Evolutionary conservation across 2,329 filamentous ascomycete species (phyloP).

Genomic region (Chrysoporthe puriensis): DNA sequence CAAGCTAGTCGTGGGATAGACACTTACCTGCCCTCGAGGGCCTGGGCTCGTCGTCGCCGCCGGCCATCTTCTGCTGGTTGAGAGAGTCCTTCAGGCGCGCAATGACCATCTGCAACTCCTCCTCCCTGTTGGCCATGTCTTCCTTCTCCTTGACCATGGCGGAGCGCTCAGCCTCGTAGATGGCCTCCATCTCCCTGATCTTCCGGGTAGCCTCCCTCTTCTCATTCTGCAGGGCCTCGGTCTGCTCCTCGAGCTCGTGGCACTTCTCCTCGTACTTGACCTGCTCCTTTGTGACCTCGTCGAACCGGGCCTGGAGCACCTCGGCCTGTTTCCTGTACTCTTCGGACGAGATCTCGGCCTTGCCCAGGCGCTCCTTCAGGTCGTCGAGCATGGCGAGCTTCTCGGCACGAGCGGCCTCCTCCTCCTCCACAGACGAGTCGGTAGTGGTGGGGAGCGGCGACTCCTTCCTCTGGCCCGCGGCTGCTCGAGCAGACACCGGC

Average conservation of each 20-base stretch:
- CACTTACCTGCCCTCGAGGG: slow-evolving; percentile 62
- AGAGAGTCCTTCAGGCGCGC: slow-evolving; percentile 89
- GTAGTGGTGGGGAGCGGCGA: slow-evolving; percentile 47
- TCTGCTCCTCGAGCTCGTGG: slow-evolving; percentile 83
- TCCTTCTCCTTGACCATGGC: slow-evolving; percentile 91
- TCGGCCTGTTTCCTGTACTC: slow-evolving; percentile 83
- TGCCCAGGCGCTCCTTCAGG: slow-evolving; percentile 78
- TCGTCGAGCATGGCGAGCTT: slow-evolving; percentile 80
- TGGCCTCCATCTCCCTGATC: slow-evolving; percentile 87
- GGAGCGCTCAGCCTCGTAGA: slow-evolving; percentile 88
- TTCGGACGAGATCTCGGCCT: slow-evolving; percentile 77
- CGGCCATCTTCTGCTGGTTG: slow-evolving; percentile 73
- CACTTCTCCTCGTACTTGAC: slow-evolving; percentile 83
- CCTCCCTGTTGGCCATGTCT: slow-evolving; percentile 79
- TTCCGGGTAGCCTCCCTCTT: slow-evolving; percentile 82
- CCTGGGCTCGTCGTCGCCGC: slow-evolving; percentile 60
- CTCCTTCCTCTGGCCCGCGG: slow-evolving; percentile 64
- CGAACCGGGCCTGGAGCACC: slow-evolving; percentile 81
- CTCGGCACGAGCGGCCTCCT: slow-evolving; percentile 78
- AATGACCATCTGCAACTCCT: slow-evolving; percentile 88
- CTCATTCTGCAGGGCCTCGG: slow-evolving; percentile 80
- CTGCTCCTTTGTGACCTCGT: slow-evolving; percentile 84
- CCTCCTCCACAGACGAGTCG: slow-evolving; percentile 53
- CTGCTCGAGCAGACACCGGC: slow-evolving; percentile 75
- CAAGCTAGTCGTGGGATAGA: not conserved